Evolutionary conservation across 176 grass and related monocot species (phyloP).

Genomic region (Phyllostachys edulis): DNA sequence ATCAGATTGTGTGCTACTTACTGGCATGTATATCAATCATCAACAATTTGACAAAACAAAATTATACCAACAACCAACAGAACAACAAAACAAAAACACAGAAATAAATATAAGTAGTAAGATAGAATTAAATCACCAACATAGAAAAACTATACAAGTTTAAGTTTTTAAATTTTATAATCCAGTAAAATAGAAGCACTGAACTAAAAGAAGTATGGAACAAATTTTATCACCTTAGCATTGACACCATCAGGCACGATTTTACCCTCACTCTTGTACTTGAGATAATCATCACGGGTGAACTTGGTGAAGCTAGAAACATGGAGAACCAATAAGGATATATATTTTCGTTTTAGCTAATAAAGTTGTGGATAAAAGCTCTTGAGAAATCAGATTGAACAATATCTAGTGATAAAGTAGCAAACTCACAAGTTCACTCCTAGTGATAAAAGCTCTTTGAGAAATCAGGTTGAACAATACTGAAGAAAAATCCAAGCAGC

Average conservation of each 20-base stretch:
- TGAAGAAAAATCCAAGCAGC: slow-evolving; percentile 7
- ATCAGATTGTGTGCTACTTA: background rate
- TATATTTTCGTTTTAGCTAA: background rate
- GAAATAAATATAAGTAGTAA: background rate
- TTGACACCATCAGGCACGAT: slow-evolving; percentile 36
- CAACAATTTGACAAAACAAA: background rate
- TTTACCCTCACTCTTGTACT: slow-evolving; percentile 43
- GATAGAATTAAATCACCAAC: background rate
- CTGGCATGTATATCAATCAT: background rate
- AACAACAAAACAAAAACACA: background rate
- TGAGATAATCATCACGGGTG: slow-evolving; percentile 19
- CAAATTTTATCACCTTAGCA: background rate
- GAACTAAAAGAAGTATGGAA: background rate
- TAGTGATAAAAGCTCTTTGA: background rate
- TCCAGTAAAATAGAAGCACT: background rate
- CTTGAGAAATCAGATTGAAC: too few relatives aligned
- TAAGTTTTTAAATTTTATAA: background rate
- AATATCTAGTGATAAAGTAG: too few relatives aligned
- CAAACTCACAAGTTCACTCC: background rate
- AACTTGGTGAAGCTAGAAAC: slow-evolving; percentile 43
- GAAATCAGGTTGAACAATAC: too few relatives aligned
- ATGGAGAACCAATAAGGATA: too few relatives aligned
- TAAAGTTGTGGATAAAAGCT: background rate
- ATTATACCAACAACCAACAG: background rate
- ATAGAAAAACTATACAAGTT: background rate